Base-by-base conservation (phyloP, 176 grass and related monocot genomes). In the Carex myosuroides region DNA sequence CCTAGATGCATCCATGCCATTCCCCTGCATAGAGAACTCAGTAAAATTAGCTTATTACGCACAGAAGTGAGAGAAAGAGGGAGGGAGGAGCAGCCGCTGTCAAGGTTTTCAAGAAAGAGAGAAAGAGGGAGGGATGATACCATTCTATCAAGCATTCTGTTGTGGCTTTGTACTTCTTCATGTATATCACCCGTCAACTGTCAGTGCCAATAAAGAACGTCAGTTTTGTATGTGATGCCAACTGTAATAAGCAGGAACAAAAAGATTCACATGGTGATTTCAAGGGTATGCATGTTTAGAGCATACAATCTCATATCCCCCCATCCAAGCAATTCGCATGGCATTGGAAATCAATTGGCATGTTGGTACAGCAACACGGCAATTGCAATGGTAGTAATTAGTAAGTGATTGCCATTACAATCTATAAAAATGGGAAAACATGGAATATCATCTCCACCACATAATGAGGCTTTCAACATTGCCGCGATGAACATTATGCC, bases 181-280 rank as follows among this genome's bases (percentile, higher is more conserved):
- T 98, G 87, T 81, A 98, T 98, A 89, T 98, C 96, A 48, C 96
- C 96, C 56, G 96, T 92, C 81, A 98, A 84, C 96, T 98, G 82
- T 70, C 88, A 78, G 71, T 30, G 66, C 24, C 53, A 53, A 91
- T 42, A 69, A 85, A 42, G 32, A 46, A 63, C 50, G 30, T 56
- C 13, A 56, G 48, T 56, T 41, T 77, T 56, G 50, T 33, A 77
- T 54, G 20, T 32, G 11, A 44, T 42, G 67, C 17, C 17, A 24
- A 77, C 50, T 6, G 50, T 77, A 77, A 32, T 56, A 2, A 56
- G 46, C 29, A 53, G n/a, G 71, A 75, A 14, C 4, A 75, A 75
- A 75, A 24, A 26, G 20, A 24, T 75, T 14, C 3, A 5, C 17
- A 44, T 42, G 16, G 35, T 71, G 68, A 2, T 48, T 71, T 17